These are phyloP conservation scores for Lithospermum erythrorhizon DNA, from an alignment of 257 asterid species.

Conservation along the genomic window DNA sequence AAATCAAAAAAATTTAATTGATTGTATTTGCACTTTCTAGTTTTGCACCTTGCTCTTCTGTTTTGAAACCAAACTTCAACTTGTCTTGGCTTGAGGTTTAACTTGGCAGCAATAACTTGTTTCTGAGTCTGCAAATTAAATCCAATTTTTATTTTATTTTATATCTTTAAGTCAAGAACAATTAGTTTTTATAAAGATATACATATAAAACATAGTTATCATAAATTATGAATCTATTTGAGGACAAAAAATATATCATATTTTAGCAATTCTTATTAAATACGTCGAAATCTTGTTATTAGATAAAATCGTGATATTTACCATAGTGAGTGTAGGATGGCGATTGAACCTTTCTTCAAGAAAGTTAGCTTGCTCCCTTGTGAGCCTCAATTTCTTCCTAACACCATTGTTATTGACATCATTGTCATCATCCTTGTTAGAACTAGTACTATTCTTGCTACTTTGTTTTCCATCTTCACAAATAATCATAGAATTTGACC, in stretches of 20 bases:
- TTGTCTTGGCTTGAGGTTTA: constrained; percentile 59
- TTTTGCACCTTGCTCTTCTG: constrained; percentile 53
- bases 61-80: constrained; percentile 84
- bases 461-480: constrained; percentile 9
- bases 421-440: neutral
- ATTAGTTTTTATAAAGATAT: too few relatives aligned
- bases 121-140: constrained; percentile 31
- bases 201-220: too few relatives aligned
- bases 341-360: constrained; percentile 46
- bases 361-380: constrained; percentile 30
- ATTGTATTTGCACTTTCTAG: too few relatives aligned
- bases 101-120: constrained; percentile 38
- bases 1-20: too few relatives aligned
- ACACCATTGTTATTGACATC: constrained; percentile 17
- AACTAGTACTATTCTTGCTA: constrained; percentile 4
- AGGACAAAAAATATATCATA: too few relatives aligned
- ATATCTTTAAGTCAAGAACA: neutral
- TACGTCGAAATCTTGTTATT: too few relatives aligned
- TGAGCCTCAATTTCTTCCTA: constrained; percentile 50
- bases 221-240: too few relatives aligned
- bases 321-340: constrained; percentile 38
- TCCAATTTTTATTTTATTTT: neutral
- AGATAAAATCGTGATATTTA: constrained; percentile 4
- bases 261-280: too few relatives aligned
- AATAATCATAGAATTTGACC: constrained; percentile 14